Evolutionary conservation across 345 rosid species (phyloP).

Genomic region (Hevea brasiliensis): DNA sequence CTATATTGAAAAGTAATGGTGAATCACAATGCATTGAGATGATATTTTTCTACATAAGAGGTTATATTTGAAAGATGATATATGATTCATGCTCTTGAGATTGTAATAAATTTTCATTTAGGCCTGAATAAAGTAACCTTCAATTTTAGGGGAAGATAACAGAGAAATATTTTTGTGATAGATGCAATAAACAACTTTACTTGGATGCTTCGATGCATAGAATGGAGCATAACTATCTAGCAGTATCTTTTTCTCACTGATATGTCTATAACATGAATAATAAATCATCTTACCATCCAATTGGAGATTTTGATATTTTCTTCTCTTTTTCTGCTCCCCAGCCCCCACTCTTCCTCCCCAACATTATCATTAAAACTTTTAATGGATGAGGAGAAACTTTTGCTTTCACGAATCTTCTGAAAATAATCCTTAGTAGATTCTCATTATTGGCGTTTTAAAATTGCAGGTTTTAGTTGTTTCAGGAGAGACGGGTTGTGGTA

Average conservation of each 20-base stretch:
- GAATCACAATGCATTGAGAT: neutral
- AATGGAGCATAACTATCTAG: neutral
- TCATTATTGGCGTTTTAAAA: conserved; percentile 9
- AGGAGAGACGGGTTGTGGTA: conserved; percentile 99
- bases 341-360: too few relatives aligned
- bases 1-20: neutral
- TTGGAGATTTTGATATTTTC: neutral
- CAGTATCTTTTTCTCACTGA: neutral
- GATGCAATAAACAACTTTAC: neutral
- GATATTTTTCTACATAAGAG: neutral
- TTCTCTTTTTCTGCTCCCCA: neutral
- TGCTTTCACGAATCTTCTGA: neutral
- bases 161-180: neutral
- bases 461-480: conserved; percentile 82
- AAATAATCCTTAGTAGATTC: neutral
- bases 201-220: neutral
- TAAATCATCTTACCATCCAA: neutral
- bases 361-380: neutral
- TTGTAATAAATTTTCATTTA: neutral
- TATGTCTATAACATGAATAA: neutral
- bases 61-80: neutral
- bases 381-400: neutral
- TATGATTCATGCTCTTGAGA: neutral
- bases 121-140: neutral
- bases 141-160: neutral